Base-by-base conservation (phyloP, 768 basidiomycete species). In the Cyathus striatus region DNA sequence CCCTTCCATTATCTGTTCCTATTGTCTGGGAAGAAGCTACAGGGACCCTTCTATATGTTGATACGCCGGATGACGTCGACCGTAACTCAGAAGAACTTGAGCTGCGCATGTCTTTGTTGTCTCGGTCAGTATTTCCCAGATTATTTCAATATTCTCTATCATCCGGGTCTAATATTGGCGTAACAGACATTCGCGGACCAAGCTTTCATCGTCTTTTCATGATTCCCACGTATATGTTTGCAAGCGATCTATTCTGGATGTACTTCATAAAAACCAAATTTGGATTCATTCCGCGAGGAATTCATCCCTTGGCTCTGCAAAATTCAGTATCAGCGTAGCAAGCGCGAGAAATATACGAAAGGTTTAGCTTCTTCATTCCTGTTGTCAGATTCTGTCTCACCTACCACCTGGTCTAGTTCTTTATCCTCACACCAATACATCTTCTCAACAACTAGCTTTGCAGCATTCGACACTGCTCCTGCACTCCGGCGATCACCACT, bases 171-270 rank as follows among this genome's bases (percentile, higher is more conserved):
- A 13, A 36, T 36, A 9, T 23, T 52, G 21, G 42, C 38, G 39
- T 21, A 36, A 14, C 52, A 91, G 90, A 40, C 83, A 88, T 57
- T 86, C 90, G 6, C 78, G 78, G 22, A 70, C 77, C 23, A 79
- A 72, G 26, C 63, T 96, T 23, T 84, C 88, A 2, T 75, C 78
- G 10, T 72, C 65, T 24, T 71, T 85, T 24, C 79, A 82, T 49
- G 93, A 96, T 54, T 89, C 93, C 1, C 93, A 96, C 60, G 86
- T 95, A 23, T 96, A 95, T 53, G 81, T 95, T 24, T 92, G 91
- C 66, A 77, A 79, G 49, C 76, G 78, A 46, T 73, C 78, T 14
- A 70, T 95, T 6, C 67, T 96, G 20, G 83, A 90, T 45, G 70
- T 80, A 10, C 66, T 93, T 21, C 73, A 78, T 9, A 74, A 79